phyloP scores from a whole-genome alignment of 1,139 yeast species.

The Pichia sp. region DNA sequence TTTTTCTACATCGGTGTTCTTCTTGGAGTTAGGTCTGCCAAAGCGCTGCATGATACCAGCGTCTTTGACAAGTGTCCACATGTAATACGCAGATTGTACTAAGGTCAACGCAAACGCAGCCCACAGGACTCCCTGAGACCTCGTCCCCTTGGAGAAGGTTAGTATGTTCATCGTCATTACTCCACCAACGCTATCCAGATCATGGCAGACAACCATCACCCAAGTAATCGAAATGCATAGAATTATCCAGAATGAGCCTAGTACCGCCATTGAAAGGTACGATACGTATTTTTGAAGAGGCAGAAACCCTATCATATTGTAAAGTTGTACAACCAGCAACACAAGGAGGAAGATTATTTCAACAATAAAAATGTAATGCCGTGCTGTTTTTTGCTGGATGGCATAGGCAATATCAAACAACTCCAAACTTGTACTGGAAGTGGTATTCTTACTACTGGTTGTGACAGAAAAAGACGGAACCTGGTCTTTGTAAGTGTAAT shows the following conservation, averaged over 20 bases:
- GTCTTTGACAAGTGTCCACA: slow-evolving; percentile 1
- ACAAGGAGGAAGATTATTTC: slow-evolving; percentile 13
- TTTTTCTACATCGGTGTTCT: slow-evolving; percentile 12
- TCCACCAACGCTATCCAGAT: slow-evolving; percentile 12
- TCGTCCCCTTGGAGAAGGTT: slow-evolving; percentile 9
- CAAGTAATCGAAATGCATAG: slow-evolving; percentile 17
- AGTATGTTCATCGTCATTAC: slow-evolving; percentile 19
- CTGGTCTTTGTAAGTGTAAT: slow-evolving; percentile 7
- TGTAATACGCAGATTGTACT: slow-evolving; percentile 8
- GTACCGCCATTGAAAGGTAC: neutral
- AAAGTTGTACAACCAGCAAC: slow-evolving; percentile 15
- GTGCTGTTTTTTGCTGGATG: slow-evolving; percentile 16
- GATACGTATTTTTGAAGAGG: slow-evolving; percentile 16
- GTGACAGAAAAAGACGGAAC: slow-evolving; percentile 21
- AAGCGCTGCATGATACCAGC: neutral
- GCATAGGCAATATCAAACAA: slow-evolving; percentile 17
- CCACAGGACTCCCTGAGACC: slow-evolving; percentile 16
- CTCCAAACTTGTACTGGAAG: slow-evolving; percentile 12
- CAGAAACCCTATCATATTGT: slow-evolving; percentile 14
- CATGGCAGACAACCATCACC: slow-evolving; percentile 15
- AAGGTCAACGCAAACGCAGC: slow-evolving; percentile 13
- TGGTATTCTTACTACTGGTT: slow-evolving; percentile 10
- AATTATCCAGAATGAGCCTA: slow-evolving; percentile 8
- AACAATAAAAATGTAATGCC: slow-evolving; percentile 16
- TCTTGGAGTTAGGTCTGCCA: neutral